Evolutionary conservation across 2,329 filamentous ascomycete species (phyloP).

Genomic region (Cyclaneusma minus): DNA sequence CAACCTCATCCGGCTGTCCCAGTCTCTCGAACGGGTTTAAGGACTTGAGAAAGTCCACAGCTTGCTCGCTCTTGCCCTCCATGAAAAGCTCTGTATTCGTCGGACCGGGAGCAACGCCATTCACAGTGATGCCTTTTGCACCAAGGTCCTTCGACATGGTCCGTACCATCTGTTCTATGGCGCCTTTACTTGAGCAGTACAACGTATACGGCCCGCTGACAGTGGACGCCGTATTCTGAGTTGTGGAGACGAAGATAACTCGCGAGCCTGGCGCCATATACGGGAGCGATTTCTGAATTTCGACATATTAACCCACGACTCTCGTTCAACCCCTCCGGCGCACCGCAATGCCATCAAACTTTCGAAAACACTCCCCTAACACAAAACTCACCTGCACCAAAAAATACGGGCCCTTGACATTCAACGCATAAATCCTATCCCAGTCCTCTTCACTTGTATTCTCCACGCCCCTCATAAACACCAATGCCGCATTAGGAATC

Average conservation of each 20-base stretch:
- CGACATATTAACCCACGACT: background rate
- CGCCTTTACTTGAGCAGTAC: constrained; percentile 34
- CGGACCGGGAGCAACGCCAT: constrained; percentile 33
- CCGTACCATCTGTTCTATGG: constrained; percentile 36
- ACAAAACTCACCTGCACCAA: constrained; percentile 23
- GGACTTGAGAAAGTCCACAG: constrained; percentile 23
- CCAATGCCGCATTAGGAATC: constrained; percentile 37
- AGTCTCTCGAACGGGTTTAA: constrained; percentile 27
- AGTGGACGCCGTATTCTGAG: constrained; percentile 19
- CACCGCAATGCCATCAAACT: too few species aligned
- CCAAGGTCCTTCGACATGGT: constrained; percentile 34
- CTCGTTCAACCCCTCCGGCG: too few species aligned
- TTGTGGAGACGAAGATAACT: constrained; percentile 37
- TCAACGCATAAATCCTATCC: constrained; percentile 31
- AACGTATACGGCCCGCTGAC: constrained; percentile 26
- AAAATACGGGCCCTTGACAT: constrained; percentile 43
- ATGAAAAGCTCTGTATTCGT: constrained; percentile 35
- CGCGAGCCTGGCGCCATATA: constrained; percentile 32
- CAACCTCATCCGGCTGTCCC: constrained; percentile 31
- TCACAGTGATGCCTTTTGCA: constrained; percentile 30
- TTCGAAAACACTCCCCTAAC: background rate
- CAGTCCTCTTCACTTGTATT: constrained; percentile 33
- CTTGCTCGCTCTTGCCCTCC: constrained; percentile 23
- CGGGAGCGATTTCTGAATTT: constrained; percentile 29
- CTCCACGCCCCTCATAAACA: constrained; percentile 33